Evolutionary conservation across 441 rosid genomes (phyloP), one percentile per base, ranked within the genome.

Genomic region (Gossypium schwendimanii): DNA sequence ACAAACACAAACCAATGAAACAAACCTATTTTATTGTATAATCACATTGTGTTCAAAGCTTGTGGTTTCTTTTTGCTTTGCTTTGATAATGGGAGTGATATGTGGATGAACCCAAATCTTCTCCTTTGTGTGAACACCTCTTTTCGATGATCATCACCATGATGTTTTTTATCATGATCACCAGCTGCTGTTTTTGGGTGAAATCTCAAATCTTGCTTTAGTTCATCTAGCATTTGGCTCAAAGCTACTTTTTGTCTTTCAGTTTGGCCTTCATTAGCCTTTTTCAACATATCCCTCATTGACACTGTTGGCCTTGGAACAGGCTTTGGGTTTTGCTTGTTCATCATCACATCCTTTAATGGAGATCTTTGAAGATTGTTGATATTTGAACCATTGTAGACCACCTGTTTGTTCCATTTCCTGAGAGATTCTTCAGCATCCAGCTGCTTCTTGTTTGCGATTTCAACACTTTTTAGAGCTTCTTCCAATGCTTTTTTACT

Each of bases 101-200:
- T 92, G 70, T 90, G 98, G 70, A 94, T 94, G 79, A 94, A 92
- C 9, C 98, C 96, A 21, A 90, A 94, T 85, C 88, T 94, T 79
- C 97, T 92, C 77, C 97, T 83, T 64, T 86, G 97, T 2, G 89
- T 44, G 2, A 76, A 78, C 14, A 23, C 74, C 73, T 82, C 95
- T 78, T 89, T 89, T 74, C 77, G 88, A 21, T 75, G 88, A 21
- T 75, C 63, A 10, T 73, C 71, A 6, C 55, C 33, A 9, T 80
- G 36, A 5, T 79, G 75, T 79, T 84, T 84, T 79, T 53, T 36
- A 7, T 36, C 61, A n/a, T 82, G 39, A 9, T 84, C 92, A 1
- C 41, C 10, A 36, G 41, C 41, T 36, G 9, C 41, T 36, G 73
- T 60, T 76, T 82, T 83, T 10, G 86, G 41, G 1, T 86, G 82